phyloP scores from a whole-genome alignment of 768 basidiomycete species.

The Phallus indusiatus region DNA sequence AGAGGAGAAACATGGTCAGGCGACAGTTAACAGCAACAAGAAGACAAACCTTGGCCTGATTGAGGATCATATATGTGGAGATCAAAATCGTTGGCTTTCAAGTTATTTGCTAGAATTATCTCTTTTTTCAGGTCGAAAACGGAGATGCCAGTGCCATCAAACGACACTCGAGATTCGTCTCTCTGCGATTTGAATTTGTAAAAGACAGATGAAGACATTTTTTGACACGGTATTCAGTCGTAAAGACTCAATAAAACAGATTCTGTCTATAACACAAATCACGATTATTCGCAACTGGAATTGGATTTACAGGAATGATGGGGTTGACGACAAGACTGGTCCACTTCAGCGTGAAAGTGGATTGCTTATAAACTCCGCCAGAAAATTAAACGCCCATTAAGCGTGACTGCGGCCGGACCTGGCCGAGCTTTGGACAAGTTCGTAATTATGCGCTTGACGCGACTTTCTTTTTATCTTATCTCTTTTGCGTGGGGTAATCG shows the following conservation, averaged over 20 bases:
- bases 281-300: background rate
- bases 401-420: background rate
- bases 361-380: background rate
- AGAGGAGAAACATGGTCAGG: background rate
- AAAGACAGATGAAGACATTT: constrained; percentile 89
- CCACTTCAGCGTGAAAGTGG: background rate
- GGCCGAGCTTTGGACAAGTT: background rate
- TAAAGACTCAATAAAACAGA: constrained; percentile 6
- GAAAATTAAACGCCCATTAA: background rate
- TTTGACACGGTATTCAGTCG: constrained; percentile 3
- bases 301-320: constrained; percentile 5
- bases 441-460: background rate
- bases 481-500: background rate
- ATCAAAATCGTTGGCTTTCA: constrained; percentile 98
- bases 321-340: background rate
- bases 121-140: constrained; percentile 99
- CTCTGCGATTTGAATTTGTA: constrained; percentile 96
- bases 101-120: constrained; percentile 91
- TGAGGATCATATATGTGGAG: constrained; percentile 76
- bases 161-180: constrained; percentile 90
- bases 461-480: background rate
- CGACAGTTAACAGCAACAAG: background rate
- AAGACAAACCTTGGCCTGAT: constrained; percentile 72
- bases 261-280: constrained; percentile 4
- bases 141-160: constrained; percentile 98